Percentiles rank a stretch among this genome's conserved stretches.
These are phyloP conservation scores for Cladosporium phlei DNA, from an alignment of 2,329 filamentous ascomycete genomes.

Conservation along the genomic window DNA sequence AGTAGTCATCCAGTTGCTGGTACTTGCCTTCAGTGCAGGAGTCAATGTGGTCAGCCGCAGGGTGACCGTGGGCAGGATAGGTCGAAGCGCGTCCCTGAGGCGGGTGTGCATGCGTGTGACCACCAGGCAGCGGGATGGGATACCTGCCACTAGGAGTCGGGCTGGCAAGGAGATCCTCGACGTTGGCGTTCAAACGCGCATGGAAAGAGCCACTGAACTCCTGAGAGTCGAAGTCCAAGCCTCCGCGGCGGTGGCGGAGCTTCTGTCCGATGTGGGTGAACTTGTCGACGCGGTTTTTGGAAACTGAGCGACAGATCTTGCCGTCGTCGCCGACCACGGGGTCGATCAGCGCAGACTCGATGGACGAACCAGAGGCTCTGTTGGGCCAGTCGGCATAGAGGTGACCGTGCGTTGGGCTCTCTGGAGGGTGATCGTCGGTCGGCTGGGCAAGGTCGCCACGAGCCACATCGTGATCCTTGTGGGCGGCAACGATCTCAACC, in stretches of 20 bases:
- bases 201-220: background rate
- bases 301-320: background rate
- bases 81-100: too few relatives aligned
- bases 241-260: background rate
- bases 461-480: conserved; percentile 17
- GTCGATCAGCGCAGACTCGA: background rate
- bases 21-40: background rate
- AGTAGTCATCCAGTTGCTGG: background rate
- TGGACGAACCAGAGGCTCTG: background rate
- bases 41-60: background rate
- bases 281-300: background rate
- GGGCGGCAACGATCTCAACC: conserved; percentile 13
- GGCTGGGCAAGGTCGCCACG: background rate
- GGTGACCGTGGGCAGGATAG: background rate
- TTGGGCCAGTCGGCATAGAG: background rate
- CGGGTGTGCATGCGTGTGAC: background rate
- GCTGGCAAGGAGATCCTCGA: background rate
- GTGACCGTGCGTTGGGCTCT: background rate
- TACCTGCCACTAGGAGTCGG: background rate
- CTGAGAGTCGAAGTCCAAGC: background rate
- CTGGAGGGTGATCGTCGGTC: background rate
- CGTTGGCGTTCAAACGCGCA: background rate
- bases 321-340: background rate
- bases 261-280: background rate
- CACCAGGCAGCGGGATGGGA: background rate